These are phyloP conservation scores for Xylariaceae sp. DNA, from an alignment of 2,329 filamentous ascomycete genomes.

Conservation along the genomic window DNA sequence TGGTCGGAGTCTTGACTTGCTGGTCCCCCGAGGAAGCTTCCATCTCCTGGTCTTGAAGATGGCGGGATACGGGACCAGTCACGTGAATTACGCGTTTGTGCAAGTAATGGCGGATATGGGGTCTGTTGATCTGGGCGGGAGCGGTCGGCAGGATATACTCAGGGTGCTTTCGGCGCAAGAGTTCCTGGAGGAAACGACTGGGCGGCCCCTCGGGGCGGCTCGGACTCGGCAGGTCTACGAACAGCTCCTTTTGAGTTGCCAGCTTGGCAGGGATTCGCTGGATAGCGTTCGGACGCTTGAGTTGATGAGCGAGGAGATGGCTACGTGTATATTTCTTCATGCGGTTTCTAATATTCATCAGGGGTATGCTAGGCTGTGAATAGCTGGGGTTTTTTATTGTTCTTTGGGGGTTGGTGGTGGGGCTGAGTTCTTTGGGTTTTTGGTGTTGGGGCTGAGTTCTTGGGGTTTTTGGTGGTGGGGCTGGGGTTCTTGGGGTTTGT, in stretches of 20 bases:
- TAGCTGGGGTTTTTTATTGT: too few species aligned
- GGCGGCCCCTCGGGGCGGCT: neutral
- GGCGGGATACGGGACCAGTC: neutral
- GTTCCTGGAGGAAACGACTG: neutral
- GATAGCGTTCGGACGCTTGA: too few species aligned
- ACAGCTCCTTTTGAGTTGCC: neutral
- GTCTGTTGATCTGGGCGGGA: neutral
- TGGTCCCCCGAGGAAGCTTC: neutral
- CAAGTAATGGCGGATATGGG: neutral
- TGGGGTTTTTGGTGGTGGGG: too few species aligned
- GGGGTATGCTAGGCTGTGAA: too few species aligned
- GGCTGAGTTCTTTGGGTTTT: too few species aligned
- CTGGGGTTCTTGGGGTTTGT: too few species aligned
- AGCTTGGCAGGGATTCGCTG: too few species aligned
- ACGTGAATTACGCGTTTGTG: neutral
- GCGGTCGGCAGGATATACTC: neutral
- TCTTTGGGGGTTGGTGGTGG: too few species aligned
- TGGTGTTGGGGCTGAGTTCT: too few species aligned
- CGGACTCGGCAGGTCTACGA: neutral
- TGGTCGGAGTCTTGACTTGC: neutral
- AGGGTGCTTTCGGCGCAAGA: neutral
- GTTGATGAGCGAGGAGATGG: too few species aligned
- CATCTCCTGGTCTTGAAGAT: neutral
- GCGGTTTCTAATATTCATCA: too few species aligned
- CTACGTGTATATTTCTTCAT: too few species aligned